Percentiles rank a stretch among this genome's conserved stretches.
Evolutionary conservation across 2,329 filamentous ascomycete species (phyloP).

Genomic region (Exophiala aquamarina): DNA sequence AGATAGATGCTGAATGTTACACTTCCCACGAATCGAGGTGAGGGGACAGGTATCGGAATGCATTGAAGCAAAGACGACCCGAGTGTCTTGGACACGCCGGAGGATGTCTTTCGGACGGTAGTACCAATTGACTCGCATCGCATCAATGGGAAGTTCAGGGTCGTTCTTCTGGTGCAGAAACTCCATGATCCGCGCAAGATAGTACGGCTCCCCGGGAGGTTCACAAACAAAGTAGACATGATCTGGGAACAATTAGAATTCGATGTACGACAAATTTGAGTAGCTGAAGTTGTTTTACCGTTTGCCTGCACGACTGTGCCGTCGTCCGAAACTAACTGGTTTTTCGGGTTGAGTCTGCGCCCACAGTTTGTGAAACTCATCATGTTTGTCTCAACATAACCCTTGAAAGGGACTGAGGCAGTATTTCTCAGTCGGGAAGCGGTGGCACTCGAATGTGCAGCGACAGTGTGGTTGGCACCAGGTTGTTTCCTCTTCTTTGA

Average conservation of each 20-base stretch:
- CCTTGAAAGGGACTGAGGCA: slow-evolving; percentile 29
- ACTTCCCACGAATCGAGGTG: slow-evolving; percentile 89
- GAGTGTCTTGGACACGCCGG: slow-evolving; percentile 85
- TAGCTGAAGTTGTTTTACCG: slow-evolving; percentile 59
- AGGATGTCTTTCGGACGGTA: slow-evolving; percentile 95
- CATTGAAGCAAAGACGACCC: slow-evolving; percentile 94
- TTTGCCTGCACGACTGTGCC: slow-evolving; percentile 80
- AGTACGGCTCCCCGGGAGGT: slow-evolving; percentile 96
- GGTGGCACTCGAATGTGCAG: slow-evolving; percentile 33
- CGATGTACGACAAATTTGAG: too few species aligned
- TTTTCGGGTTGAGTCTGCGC: slow-evolving; percentile 65
- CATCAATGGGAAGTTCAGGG: slow-evolving; percentile 71
- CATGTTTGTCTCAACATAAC: slow-evolving; percentile 70
- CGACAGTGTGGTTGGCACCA: slow-evolving; percentile 36
- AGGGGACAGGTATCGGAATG: slow-evolving; percentile 95
- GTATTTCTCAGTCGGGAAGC: slow-evolving; percentile 33
- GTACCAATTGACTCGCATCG: slow-evolving; percentile 95
- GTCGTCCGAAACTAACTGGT: slow-evolving; percentile 83
- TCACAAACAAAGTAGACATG: slow-evolving; percentile 97
- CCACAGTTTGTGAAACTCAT: slow-evolving; percentile 78
- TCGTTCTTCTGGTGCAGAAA: slow-evolving; percentile 84
- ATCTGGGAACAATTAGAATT: slow-evolving; percentile 48
- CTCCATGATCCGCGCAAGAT: slow-evolving; percentile 97
- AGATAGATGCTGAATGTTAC: slow-evolving; percentile 81
- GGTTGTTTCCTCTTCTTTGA: slow-evolving; percentile 87